Evolutionary conservation across 495 filamentous ascomycete genomes (phyloP).

Genomic region (Penicillium angulare): DNA sequence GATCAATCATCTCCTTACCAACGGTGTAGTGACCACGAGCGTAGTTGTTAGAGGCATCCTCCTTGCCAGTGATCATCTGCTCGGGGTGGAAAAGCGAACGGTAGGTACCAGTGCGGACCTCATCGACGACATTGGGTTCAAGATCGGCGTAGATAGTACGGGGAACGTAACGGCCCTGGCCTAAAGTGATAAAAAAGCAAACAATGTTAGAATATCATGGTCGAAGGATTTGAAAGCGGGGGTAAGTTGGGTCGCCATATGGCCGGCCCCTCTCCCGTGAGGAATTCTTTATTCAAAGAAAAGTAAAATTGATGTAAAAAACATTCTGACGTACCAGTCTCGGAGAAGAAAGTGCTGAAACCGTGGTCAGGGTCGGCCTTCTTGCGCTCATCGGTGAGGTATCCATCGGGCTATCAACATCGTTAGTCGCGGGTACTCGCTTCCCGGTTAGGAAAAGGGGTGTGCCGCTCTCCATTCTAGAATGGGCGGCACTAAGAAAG

Average conservation of each 20-base stretch:
- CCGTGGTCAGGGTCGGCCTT: slow-evolving; percentile 93
- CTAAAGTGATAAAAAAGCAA: slow-evolving; percentile 42
- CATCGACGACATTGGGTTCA: slow-evolving; percentile 99
- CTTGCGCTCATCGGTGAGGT: slow-evolving; percentile 97
- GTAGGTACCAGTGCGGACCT: slow-evolving; percentile 97
- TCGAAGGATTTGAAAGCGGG: background rate
- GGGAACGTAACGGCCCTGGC: slow-evolving; percentile 97
- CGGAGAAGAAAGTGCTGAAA: slow-evolving; percentile 99
- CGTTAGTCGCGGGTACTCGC: slow-evolving; percentile 24
- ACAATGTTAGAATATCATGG: slow-evolving; percentile 6
- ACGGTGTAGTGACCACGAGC: slow-evolving; percentile 98
- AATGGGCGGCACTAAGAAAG: slow-evolving; percentile 16
- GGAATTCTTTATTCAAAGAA: too few relatives aligned
- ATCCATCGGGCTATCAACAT: slow-evolving; percentile 82
- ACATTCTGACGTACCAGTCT: slow-evolving; percentile 71
- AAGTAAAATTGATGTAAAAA: slow-evolving; percentile 8
- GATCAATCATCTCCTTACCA: slow-evolving; percentile 97
- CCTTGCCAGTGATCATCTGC: slow-evolving; percentile 98
- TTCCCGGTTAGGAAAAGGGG: slow-evolving; percentile 19
- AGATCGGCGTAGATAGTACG: slow-evolving; percentile 99
- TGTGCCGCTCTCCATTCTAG: slow-evolving; percentile 12
- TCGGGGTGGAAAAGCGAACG: slow-evolving; percentile 96
- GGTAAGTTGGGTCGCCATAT: slow-evolving; percentile 7
- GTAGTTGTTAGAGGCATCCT: slow-evolving; percentile 99
- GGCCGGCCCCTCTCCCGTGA: background rate